Evolutionary conservation across 2,329 filamentous ascomycete genomes (phyloP), one percentile per base, ranked within the genome.

Genomic region (Leptographium wingfieldii): DNA sequence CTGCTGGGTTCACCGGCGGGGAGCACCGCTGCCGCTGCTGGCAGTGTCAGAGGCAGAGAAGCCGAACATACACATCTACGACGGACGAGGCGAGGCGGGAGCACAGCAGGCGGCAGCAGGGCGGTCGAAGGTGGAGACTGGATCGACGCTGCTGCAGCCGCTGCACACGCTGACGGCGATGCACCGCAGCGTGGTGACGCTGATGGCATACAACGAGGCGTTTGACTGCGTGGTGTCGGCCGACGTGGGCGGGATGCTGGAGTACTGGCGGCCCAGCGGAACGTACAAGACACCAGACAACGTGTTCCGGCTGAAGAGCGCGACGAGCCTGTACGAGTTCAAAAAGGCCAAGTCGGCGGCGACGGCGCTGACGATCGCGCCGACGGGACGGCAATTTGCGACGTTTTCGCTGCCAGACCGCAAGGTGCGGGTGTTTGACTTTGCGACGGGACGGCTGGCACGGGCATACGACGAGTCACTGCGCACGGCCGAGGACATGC

Each of bases 401-500:
- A 87, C 90, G 0, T 86, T 94, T 66, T 99, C 94, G 0, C 86
- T 96, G 66, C 95, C 94, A 0, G 94, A 99, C 72, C 85, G 94
- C 60, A 95, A 95, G 72, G 84, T 99, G 55, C 86, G 94, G 31
- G 76, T 99, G 22, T 99, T 99, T 69, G 91, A 99, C 67, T 99
- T 99, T 68, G 81, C 85, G 1, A 85, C 89, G 0, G 94, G 84
- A 12, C 96, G 95, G 72, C 80, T 99, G 5, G 86, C 92, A 67
- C 85, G 92, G 46, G 94, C 90, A 1, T 99, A 99, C 68, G 95
- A 99, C 67, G 94, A 99, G 71, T 97, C 92, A 4, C 79, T 99
- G 12, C 80, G 86, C 60, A 94, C 90, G 1, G 85, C 95, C 53
- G 91, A 90, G 58, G 90, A 95, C 63, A 96, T 96, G 90, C 92